These are phyloP conservation scores for Akanthomyces dipterigenus DNA, from an alignment of 2,329 filamentous ascomycete genomes.

Conservation along the genomic window DNA sequence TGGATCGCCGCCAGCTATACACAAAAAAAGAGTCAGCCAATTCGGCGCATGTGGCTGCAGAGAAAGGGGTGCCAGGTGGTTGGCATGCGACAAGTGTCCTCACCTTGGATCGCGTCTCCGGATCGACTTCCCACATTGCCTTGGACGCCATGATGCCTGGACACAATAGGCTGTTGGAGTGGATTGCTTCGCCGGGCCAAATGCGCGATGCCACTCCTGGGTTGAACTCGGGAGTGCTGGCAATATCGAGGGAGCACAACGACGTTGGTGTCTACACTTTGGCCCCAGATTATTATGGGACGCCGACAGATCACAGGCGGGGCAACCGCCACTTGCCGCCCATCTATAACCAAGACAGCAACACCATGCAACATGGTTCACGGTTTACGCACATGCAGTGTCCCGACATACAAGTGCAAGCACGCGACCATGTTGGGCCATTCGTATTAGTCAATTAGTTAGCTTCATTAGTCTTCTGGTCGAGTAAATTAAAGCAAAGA, in stretches of 20 bases:
- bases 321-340: conserved; percentile 6
- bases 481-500: conserved; percentile 2
- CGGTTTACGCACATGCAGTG: not conserved
- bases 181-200: not conserved
- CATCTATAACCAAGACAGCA: not conserved
- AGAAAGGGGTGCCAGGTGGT: not conserved
- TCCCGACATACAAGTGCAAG: not conserved
- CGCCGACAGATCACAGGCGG: conserved; percentile 7
- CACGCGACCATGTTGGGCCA: not conserved
- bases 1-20: conserved; percentile 79
- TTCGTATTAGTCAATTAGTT: not conserved
- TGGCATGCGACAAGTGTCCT: conserved; percentile 11
- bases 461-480: conserved; percentile 7
- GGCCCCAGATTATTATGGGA: conserved; percentile 12
- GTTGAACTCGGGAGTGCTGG: not conserved
- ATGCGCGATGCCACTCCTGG: not conserved
- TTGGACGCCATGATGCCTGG: conserved; percentile 53
- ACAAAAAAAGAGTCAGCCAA: conserved; percentile 13
- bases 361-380: not conserved
- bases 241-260: conserved; percentile 3
- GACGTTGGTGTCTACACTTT: not conserved
- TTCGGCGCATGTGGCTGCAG: conserved; percentile 1
- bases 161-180: not conserved
- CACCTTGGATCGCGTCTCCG: conserved; percentile 93
- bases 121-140: conserved; percentile 97